Base-by-base conservation (phyloP, 2,329 filamentous ascomycete genomes). In the Diaporthe nobilis region DNA sequence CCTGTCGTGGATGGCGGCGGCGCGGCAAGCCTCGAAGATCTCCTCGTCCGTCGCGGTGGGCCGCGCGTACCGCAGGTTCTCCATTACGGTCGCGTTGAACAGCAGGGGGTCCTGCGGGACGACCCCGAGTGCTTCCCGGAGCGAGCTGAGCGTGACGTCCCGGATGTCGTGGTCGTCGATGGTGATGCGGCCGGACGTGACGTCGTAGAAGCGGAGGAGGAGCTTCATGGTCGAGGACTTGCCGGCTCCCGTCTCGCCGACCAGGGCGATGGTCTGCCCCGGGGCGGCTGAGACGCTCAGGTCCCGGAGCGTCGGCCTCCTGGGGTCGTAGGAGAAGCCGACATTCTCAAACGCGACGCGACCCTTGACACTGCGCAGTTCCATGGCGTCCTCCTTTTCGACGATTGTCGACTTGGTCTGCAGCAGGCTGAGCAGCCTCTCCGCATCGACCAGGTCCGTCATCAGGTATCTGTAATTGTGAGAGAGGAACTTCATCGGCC, bases 51-150 rank as follows among this genome's bases (percentile, higher is more conserved):
- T 91, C 1, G 92, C 91, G n/a, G 88, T 86, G 2, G 90, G 87
- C 15, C 88, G 87, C 2, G 90, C 91, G 81, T 94, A 94, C 2
- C 88, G 87, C 34, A 94, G 84, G 79, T 94, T 94, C 25, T 93
- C 88, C 80, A 91, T 87, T 57, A 94, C 88, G 1, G 90, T 90
- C 44, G 88, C 87, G 80, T 93, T 92, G 84, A 94, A 94, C 12
- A 94, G 84, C 0, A 88, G 85, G 0, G 92, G 89, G 76, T 92
- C 90, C 81, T 94, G 90, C 3, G 92, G 92, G 0, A 94, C 92
- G 17, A 93, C 86, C 28, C 91, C 92, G 37, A 94, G 87, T 3
- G 86, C 85, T 28, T 90, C 86, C 13, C 92, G 87, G 3, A 94
- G 84, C 61, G 88, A 91, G 73, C 87, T 85, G 20, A 92, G 84